These are phyloP conservation scores for Penicillium sp. DNA, from an alignment of 2,329 filamentous ascomycete species.

Conservation along the genomic window DNA sequence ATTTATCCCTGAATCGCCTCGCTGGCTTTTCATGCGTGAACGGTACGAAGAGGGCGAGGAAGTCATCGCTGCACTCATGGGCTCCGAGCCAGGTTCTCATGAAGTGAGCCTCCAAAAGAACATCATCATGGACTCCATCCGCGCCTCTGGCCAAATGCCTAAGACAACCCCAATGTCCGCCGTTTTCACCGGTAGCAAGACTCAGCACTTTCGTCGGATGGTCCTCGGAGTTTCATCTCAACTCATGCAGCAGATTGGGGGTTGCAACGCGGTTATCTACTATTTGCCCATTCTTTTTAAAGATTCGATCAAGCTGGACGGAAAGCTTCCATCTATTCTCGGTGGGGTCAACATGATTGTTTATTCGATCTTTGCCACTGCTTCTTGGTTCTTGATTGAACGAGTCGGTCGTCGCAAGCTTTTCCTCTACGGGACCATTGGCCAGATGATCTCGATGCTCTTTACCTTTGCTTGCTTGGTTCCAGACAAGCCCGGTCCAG, in stretches of 20 bases:
- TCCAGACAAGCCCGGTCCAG: constrained; percentile 22
- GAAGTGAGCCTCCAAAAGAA: constrained; percentile 61
- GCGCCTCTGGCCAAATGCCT: constrained; percentile 61
- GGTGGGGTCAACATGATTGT: constrained; percentile 54
- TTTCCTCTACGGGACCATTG: constrained; percentile 39
- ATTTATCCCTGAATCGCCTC: constrained; percentile 47
- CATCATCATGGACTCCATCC: constrained; percentile 68
- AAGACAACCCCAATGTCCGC: constrained; percentile 42
- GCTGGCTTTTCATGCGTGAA: constrained; percentile 46
- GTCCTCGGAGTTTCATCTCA: constrained; percentile 42
- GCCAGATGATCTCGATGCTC: constrained; percentile 42
- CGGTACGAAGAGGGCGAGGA: constrained; percentile 48
- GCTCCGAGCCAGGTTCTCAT: constrained; percentile 50
- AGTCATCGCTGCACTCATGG: constrained; percentile 54
- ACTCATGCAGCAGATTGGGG: constrained; percentile 51
- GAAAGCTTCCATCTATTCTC: constrained; percentile 47
- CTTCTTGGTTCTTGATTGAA: constrained; percentile 52
- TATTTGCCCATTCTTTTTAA: constrained; percentile 51
- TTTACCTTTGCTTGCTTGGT: constrained; percentile 44
- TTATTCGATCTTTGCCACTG: constrained; percentile 42
- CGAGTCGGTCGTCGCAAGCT: constrained; percentile 49
- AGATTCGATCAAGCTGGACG: constrained; percentile 41
- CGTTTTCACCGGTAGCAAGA: constrained; percentile 36
- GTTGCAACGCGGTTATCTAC: constrained; percentile 53
- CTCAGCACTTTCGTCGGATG: constrained; percentile 43